phyloP scores from a whole-genome alignment of 805 yeast species.

The Ogataea degrootiae region DNA sequence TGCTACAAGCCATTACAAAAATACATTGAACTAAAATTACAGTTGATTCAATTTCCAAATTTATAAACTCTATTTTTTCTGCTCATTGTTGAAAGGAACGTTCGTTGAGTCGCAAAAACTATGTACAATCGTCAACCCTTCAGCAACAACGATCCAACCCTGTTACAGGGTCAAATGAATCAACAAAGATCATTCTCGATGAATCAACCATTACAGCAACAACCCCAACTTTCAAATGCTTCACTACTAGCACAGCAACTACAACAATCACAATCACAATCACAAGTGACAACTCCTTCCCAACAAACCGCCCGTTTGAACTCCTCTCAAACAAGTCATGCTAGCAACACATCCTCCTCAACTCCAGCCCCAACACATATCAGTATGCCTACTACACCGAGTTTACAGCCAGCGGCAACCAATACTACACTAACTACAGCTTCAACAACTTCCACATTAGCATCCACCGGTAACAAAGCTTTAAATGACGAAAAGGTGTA shows the following conservation, averaged over 20 bases:
- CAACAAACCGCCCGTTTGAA: constrained; percentile 6
- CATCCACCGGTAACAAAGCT: constrained; percentile 31
- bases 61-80: not conserved
- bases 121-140: constrained; percentile 3
- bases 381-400: not conserved
- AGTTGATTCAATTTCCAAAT: too few species aligned
- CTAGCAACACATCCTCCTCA: not conserved
- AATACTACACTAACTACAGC: not conserved
- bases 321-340: too few species aligned
- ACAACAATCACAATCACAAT: constrained; percentile 17
- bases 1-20: too few species aligned
- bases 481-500: constrained; percentile 77
- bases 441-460: constrained; percentile 17
- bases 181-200: constrained; percentile 11
- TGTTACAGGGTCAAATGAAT: constrained; percentile 13
- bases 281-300: constrained; percentile 4
- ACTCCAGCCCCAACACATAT: constrained; percentile 1
- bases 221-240: constrained; percentile 14
- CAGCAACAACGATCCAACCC: constrained; percentile 8
- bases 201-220: constrained; percentile 8
- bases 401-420: not conserved
- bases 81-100: too few species aligned
- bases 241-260: constrained; percentile 21
- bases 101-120: not conserved
- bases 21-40: too few species aligned